phyloP scores from a whole-genome alignment of 2,329 filamentous ascomycete genomes.

The Hymenoscyphus fraxineus region DNA sequence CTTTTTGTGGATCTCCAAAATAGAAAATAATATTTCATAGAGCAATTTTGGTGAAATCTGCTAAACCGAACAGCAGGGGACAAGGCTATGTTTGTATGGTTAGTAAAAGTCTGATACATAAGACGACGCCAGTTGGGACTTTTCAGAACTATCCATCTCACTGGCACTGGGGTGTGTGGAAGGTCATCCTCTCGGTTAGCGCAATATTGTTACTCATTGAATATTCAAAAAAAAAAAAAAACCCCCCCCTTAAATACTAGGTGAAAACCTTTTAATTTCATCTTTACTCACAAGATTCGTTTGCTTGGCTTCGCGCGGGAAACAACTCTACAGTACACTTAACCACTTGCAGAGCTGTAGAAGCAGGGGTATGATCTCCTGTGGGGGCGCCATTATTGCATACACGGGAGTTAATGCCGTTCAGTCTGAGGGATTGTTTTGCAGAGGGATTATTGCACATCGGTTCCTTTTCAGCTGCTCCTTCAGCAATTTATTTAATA shows the following conservation, averaged over 20 bases:
- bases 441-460: neutral
- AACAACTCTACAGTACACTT: neutral
- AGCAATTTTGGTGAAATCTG: too few species aligned
- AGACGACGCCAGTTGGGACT: too few species aligned
- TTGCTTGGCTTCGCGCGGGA: neutral
- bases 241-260: too few species aligned
- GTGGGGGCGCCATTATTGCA: neutral
- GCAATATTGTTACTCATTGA: too few species aligned
- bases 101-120: too few species aligned
- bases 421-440: neutral
- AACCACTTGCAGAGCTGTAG: neutral
- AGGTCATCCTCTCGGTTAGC: neutral
- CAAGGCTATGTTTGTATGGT: too few species aligned
- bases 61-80: too few species aligned
- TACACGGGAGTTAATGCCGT: neutral
- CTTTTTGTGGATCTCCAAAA: too few species aligned
- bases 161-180: neutral
- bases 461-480: neutral
- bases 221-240: too few species aligned
- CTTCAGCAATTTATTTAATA: neutral
- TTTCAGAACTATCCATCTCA: too few species aligned
- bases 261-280: neutral
- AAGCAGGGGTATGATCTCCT: neutral
- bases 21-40: too few species aligned
- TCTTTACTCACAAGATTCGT: neutral